Base-by-base conservation (phyloP, 1,284 basidiomycete genomes). In the Ganoderma meredithae region DNA sequence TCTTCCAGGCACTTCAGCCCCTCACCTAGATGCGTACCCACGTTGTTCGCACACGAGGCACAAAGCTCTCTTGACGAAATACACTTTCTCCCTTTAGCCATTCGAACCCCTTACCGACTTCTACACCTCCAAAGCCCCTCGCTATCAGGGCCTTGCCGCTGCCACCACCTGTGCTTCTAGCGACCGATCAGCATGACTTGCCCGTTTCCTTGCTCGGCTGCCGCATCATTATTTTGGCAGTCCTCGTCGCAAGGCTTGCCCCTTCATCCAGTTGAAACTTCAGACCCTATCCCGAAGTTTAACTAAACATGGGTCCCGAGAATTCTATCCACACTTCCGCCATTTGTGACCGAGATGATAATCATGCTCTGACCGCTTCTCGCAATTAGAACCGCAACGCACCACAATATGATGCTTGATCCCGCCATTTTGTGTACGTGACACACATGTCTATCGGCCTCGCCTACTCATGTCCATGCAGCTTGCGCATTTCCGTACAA, bases 341-440 rank as follows among this genome's bases (percentile, higher is more conserved):
- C 39, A 41, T 60, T 60, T n/a, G 22, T 22, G 19, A 19, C 36
- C 58, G 22, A 40, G 36, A 12, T 15, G 39, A 25, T 60, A 25
- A 43, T 27, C 39, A 25, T 15, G 13, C 41, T 60, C 58, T 60
- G n/a, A 60, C 58, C 36, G 39, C 58, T 60, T 60, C 58, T 60
- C 22, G 58, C 58, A 60, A 60, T 41, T 60, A 95, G 95, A 67
- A 90, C 93, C 25, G 93, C 93, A 64, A 95, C 94, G 7, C 95
- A 96, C 79, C 91, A 95, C 76, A 96, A 96, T 78, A 96, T 96
- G 95, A 95, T 95, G 84, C 86, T 97, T 41, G 95, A 96, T 80
- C 93, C 93, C 27, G 89, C 88, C 41, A 81, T 93, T 68, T 82
- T 95, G 25, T 93, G 95, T 96, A 79, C 78, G 92, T 72, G 84